phyloP scores from a whole-genome alignment of 306 rosid genomes.

The Rosa chinensis region DNA sequence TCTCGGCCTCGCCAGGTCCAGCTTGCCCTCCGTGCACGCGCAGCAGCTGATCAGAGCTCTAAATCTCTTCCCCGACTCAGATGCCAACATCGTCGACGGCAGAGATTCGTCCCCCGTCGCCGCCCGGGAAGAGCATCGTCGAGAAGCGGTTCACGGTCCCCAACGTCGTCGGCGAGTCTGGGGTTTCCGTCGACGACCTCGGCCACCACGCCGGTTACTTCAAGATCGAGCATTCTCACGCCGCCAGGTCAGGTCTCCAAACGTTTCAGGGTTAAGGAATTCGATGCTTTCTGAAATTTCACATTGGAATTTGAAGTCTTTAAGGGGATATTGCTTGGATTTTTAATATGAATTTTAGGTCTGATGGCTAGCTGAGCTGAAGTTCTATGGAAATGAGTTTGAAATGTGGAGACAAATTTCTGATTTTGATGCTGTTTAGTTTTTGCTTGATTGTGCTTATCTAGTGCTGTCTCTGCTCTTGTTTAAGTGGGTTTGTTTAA shows the following conservation, averaged over 20 bases:
- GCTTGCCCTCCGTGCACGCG: conserved; percentile 47
- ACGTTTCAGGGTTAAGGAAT: not conserved
- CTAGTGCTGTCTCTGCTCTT: too few species aligned
- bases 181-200: conserved; percentile 58
- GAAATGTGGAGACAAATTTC: not conserved
- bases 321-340: not conserved
- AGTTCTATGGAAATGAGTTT: not conserved
- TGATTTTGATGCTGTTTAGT: too few species aligned
- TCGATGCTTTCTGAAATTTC: not conserved
- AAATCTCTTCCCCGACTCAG: conserved; percentile 65
- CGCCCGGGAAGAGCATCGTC: conserved; percentile 40
- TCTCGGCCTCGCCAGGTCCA: conserved; percentile 26
- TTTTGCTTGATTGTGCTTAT: too few species aligned
- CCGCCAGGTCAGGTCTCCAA: conserved; percentile 49
- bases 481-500: too few species aligned
- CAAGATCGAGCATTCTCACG: conserved; percentile 74
- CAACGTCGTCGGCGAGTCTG: conserved; percentile 40
- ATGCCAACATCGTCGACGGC: conserved; percentile 52
- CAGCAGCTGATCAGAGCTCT: conserved; percentile 58
- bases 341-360: not conserved
- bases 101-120: not conserved
- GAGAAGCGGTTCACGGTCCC: conserved; percentile 76
- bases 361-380: not conserved
- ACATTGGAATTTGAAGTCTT: not conserved
- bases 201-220: conserved; percentile 93